Evolutionary conservation across 352 stramenopile genomes (phyloP), one percentile per base, ranked within the genome.

Genomic region (Phytopythium litorale): DNA sequence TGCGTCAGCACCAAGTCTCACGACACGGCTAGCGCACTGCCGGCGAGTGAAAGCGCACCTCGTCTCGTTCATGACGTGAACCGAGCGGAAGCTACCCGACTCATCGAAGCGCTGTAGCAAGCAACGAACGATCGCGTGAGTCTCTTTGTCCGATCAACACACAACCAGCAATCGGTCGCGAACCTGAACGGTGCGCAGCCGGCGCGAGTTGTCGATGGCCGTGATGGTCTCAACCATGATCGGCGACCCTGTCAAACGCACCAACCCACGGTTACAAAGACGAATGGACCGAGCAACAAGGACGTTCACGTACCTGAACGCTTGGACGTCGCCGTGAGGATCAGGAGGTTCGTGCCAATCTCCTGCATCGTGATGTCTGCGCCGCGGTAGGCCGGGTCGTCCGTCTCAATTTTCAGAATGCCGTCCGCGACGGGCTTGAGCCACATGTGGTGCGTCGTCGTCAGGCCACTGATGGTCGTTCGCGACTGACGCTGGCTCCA

Each of bases 31-130:
- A 15, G 15, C 13, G 0, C 32, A 8, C 56, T 23, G 32, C 2
- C n/a, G 5, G 19, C 3, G 15, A 51, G 21, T 16, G 19, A 33
- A 32, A 58, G 70, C 75, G 30, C 45, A 88, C 78, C 81, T 74
- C 68, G 78, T 73, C 65, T 96, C 87, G 58, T 93, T 96, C 79
- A 96, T 89, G 38, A 96, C 83, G 69, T 92, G 92, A n/a, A 94
- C 85, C 19, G 80, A 92, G 30, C 86, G 85, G 79, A 94, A 94
- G 11, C 77, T 83, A 8, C 87, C 85, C 11, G 80, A 92, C 56
- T 96, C 87, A 53, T 94, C 86, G 38, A 96, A 96, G 63, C 85
- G 84, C 78, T 89, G 62, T 5, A 23, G 3, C 58, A 46, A 19
- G 16, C 30, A 35, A 56, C 40, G n/a, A 32, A 32, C 32, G 48